phyloP scores from a whole-genome alignment of 139 green algal species.

The Zygnema circumcarinatum region DNA sequence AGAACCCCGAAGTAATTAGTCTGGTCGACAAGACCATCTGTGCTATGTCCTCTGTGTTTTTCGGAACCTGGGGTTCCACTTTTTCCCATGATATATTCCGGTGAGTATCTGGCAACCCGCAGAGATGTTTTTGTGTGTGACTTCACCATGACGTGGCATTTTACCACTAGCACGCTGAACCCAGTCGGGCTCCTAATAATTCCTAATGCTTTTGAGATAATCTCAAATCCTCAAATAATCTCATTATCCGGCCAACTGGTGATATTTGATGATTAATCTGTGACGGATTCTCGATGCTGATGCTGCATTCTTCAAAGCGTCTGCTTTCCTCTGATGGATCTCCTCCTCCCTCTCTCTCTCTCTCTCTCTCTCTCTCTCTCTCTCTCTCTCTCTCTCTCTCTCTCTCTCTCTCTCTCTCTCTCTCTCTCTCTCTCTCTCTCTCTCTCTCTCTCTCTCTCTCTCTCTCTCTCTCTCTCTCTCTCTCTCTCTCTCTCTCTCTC shows the following conservation, averaged over 20 bases:
- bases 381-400: too few species aligned
- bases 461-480: too few species aligned
- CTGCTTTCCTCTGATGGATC: too few species aligned
- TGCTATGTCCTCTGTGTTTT: slow-evolving; percentile 26
- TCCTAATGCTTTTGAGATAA: neutral
- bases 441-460: too few species aligned
- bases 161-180: neutral
- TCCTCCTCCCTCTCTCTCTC: too few species aligned
- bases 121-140: neutral
- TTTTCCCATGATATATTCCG: slow-evolving; percentile 41
- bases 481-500: too few species aligned
- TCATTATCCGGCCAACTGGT: neutral
- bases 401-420: too few species aligned
- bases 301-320: too few species aligned
- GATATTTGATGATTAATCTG: neutral
- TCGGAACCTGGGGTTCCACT: slow-evolving; percentile 26
- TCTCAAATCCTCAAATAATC: neutral
- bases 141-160: neutral
- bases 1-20: slow-evolving; percentile 21
- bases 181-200: neutral
- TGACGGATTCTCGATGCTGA: too few species aligned
- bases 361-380: too few species aligned
- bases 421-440: too few species aligned
- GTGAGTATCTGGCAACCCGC: neutral
- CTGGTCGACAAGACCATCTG: slow-evolving; percentile 53